Evolutionary conservation across 1,284 basidiomycete species (phyloP), one percentile per base, ranked within the genome.

Genomic region (Moniliophthora roreri): DNA sequence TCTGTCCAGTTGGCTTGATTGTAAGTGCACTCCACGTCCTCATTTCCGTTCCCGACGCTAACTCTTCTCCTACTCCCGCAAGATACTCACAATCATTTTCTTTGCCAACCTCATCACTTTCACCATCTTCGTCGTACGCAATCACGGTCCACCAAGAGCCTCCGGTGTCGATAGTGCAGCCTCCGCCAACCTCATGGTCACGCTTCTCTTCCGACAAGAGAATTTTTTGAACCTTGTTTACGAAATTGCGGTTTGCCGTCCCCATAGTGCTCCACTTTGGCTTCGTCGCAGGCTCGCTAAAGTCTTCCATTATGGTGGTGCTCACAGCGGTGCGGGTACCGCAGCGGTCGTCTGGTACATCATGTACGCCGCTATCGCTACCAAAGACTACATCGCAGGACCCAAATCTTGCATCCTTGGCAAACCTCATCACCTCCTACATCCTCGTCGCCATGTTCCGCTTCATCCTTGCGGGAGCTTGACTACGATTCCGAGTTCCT

Each of bases 131-230:
- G 55, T 72, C 39, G 66, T 63, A 13, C 62, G 65, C 26, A 67
- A 68, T 11, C 60, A 65, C 28, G 67, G 70, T 54, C 66, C 72
- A 15, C 62, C 69, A 47, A 11, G 11, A 6, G 28, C 28, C 6
- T 6, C 28, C 11, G 54, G 69, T 16, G 61, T 75, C 5, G 71
- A 70, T 16, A 62, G 69, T 28, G 64, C 72, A 54, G 70, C 71
- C 18, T 64, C 72, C 21, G 61, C 71, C 10, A 75, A 77, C 54
- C 61, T 76, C 24, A 72, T 75, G 53, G 67, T 65, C 38, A 67
- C 72, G 4, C 70, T 77, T 47, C 62, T 77, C 28, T 75, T 77
- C 69, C 71, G 76, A 13, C 76, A 77, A 55, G 75, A 75, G 60
- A 71, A 76, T 51, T 71, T 76, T 9, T 69, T 76, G 59, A 75